A percentile compares a stretch with the other conserved stretches of the same genome.
These are phyloP conservation scores for Scheffersomyces lignosus DNA, from an alignment of 805 yeast species.

Conservation along the genomic window DNA sequence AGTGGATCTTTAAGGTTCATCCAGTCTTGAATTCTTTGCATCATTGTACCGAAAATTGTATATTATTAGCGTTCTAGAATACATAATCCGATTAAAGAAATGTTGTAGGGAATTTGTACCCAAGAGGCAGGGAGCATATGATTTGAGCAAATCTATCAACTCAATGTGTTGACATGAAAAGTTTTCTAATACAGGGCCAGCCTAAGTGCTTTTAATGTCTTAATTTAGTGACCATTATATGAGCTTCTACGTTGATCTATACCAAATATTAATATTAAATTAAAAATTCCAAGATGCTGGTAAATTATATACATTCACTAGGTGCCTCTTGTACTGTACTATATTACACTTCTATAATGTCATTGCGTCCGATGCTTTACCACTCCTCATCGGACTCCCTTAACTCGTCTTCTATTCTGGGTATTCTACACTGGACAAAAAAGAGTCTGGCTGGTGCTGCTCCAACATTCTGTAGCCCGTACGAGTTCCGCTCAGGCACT, in stretches of 20 bases:
- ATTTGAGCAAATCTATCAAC: no score
- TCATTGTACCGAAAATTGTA: neutral
- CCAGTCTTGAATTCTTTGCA: neutral
- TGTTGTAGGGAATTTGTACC: no score
- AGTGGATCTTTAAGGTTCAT: neutral
- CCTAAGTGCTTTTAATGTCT: no score
- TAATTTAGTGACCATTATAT: no score
- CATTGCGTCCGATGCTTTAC: neutral
- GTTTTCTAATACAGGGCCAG: no score
- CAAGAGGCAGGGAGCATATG: no score
- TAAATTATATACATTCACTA: neutral
- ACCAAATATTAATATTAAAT: no score
- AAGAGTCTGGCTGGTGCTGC: slow-evolving; percentile 59
- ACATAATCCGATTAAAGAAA: no score
- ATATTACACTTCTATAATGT: neutral
- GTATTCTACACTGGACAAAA: slow-evolving; percentile 66
- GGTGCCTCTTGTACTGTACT: neutral
- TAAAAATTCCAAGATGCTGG: no score
- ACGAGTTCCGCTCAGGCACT: slow-evolving; percentile 75
- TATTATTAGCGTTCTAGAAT: neutral
- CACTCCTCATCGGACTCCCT: neutral
- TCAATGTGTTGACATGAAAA: no score
- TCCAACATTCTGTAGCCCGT: slow-evolving; percentile 66
- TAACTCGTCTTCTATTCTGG: slow-evolving; percentile 6
- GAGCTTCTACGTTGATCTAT: no score